Evolutionary conservation across 148 eudicot species (phyloP), one percentile per base, ranked within the genome.

Genomic region (Diospyros kaki): DNA sequence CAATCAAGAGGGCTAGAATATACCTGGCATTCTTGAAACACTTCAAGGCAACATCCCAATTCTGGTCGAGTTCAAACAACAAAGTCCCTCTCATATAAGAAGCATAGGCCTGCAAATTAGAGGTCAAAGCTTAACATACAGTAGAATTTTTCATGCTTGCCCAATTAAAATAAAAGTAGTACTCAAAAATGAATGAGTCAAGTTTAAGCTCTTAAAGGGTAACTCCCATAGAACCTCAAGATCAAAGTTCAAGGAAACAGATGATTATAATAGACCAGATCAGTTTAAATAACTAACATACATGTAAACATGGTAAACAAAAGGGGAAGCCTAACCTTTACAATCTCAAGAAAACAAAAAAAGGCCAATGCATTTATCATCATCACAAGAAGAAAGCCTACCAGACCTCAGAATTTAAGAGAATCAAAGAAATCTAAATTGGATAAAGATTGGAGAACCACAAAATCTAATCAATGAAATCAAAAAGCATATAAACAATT

Each of bases 1-100:
- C 46, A 4, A 5, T 61, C n/a, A 45, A 66, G 43, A 28, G 18
- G 38, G 74, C n/a, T 44, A 42, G 14, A 40, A 75, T 55, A 71
- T 75, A 92, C 98, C 98, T 92, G 64, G 98, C 94, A 85, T 91
- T 94, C 83, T 94, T 94, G 83, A 92, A 94, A 77, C 89, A 85
- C 88, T 93, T 87, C 14, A 94, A 76, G 1, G 97, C 94, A 39
- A 89, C 80, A 65, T 92, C 98, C 98, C 98, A 94, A 68, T 87
- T 86, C 74, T 92, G 92, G 76, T 92, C 97, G 87, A 87, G 90
- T 76, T 94, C 98, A 85, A 92, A 94, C 84, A 94, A 80, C 81
- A 92, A 80, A 80, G 64, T 88, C 69, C 98, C 97, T 76, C 84
- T 94, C 96, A 92, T 86, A 81, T 86, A 94, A 64, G 97, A 87